Evolutionary conservation across 1,139 yeast genomes (phyloP).

Genomic region (Suhomyces wounanorum): DNA sequence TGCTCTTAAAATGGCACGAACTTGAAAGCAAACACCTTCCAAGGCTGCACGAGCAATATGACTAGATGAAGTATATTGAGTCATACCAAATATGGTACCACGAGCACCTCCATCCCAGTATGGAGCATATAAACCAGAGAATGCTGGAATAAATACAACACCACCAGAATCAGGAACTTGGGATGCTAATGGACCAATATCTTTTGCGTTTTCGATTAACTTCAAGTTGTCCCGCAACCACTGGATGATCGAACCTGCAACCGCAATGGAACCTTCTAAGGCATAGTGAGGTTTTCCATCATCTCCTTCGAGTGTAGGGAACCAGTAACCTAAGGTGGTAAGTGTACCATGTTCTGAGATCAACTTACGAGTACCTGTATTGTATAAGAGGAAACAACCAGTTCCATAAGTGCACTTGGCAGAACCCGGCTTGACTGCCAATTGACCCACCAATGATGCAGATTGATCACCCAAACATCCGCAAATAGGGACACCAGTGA

Average conservation of each 20-base stretch:
- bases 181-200: constrained; percentile 87
- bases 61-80: constrained; percentile 82
- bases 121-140: constrained; percentile 92
- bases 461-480: constrained; percentile 96
- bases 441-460: constrained; percentile 90
- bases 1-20: constrained; percentile 84
- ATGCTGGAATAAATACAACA: constrained; percentile 93
- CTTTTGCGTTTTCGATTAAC: constrained; percentile 77
- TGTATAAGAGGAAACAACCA: constrained; percentile 88
- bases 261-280: constrained; percentile 93
- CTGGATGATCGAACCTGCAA: constrained; percentile 92
- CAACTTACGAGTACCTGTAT: constrained; percentile 71
- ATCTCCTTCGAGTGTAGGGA: constrained; percentile 60
- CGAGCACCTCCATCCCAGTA: constrained; percentile 95
- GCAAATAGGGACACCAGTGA: constrained; percentile 69
- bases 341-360: constrained; percentile 78
- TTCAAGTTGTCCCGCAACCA: constrained; percentile 93
- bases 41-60: constrained; percentile 94
- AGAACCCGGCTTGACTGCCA: constrained; percentile 79
- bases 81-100: constrained; percentile 90
- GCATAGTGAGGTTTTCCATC: constrained; percentile 78
- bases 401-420: constrained; percentile 99
- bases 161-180: constrained; percentile 85
- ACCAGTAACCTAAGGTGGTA: constrained; percentile 89
- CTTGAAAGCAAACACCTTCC: constrained; percentile 95